These are phyloP conservation scores for Malbranchea zuffiana DNA, from an alignment of 2,329 filamentous ascomycete genomes.

Conservation along the genomic window DNA sequence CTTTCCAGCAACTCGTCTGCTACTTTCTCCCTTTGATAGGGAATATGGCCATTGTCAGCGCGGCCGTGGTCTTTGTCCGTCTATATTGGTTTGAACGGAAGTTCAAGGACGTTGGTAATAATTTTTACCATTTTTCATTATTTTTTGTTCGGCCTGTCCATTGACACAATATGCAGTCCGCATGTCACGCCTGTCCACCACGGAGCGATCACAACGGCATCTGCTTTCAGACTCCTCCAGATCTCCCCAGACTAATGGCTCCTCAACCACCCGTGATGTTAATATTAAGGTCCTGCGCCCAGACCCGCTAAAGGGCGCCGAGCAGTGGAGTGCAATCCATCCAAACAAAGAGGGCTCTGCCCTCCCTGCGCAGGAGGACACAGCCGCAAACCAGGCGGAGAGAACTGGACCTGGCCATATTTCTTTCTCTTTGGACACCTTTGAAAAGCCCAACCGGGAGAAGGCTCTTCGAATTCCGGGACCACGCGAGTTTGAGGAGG, in stretches of 20 bases:
- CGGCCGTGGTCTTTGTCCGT: constrained; percentile 39
- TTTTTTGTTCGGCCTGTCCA: neutral
- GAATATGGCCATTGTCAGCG: constrained; percentile 42
- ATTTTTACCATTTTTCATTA: neutral
- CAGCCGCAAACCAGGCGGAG: constrained; percentile 3
- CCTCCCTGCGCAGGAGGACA: neutral
- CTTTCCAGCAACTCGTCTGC: constrained; percentile 43
- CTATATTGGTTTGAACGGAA: constrained; percentile 41
- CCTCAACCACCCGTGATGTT: constrained; percentile 2
- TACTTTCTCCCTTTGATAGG: constrained; percentile 42
- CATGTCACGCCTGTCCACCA: constrained; percentile 8
- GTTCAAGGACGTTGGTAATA: constrained; percentile 30
- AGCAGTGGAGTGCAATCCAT: neutral
- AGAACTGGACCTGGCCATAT: constrained; percentile 11
- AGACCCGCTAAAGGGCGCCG: constrained; percentile 4
- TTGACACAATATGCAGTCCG: constrained; percentile 3
- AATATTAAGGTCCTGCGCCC: constrained; percentile 4
- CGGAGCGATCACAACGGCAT: constrained; percentile 9
- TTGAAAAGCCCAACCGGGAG: constrained; percentile 11
- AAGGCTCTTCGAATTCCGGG: constrained; percentile 15
- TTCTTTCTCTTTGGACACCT: constrained; percentile 14
- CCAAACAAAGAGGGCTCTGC: neutral
- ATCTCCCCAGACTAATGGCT: neutral
- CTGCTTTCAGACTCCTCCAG: constrained; percentile 7
- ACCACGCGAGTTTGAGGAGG: constrained; percentile 15